Base-by-base conservation (phyloP, 305 asterid genomes). In the Stenogyne calaminthoides region DNA sequence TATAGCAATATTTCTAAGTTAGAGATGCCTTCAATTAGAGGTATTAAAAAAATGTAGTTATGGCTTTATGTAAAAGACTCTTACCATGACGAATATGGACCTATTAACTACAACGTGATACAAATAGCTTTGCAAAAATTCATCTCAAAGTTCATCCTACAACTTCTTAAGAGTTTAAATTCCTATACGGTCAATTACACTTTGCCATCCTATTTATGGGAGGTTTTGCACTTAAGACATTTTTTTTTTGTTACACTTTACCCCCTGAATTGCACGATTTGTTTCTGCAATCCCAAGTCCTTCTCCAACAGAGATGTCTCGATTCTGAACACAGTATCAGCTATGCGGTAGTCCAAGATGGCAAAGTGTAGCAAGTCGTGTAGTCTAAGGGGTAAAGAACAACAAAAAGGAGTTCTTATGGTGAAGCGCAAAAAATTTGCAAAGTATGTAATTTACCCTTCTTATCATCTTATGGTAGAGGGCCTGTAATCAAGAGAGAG, bases 1-100 rank as follows among this genome's bases (percentile, higher is more conserved):
- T 78, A 82, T 80, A 75, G 78, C 78, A 76, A 81, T 70, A 81
- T 82, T 81, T 80, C 72, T 66, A 76, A 71, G 80, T 85, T 77
- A 85, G 73, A 71, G 72, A 67, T 76, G 76, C 68, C 80, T 67
- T 74, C 74, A 51, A 82, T 81, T 77, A 80, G 72, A 55, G 77
- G 80, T 64, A 70, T 62, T 25, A 69, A 64, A 71, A 64, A 15
- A 72, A 72, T 56, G n/a, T 62, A 56, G 51, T 65, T 56, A 42
- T 74, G 65, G 62, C 74, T 78, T 74, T 70, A 76, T 64, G 67
- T 77, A 56, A 76, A 52, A 67, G 71, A 78, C 76, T 42, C 70
- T 51, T 57, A 56, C 62, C 62, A 69, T 44, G 82, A 75, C 77
- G 9, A 68, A 78, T 36, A 75, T 67, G 78, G 71, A 71, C 55